A percentile compares a stretch with the other conserved stretches of the same genome.
Evolutionary conservation across 306 rosid species (phyloP).

Genomic region (Begonia loranthoides): DNA sequence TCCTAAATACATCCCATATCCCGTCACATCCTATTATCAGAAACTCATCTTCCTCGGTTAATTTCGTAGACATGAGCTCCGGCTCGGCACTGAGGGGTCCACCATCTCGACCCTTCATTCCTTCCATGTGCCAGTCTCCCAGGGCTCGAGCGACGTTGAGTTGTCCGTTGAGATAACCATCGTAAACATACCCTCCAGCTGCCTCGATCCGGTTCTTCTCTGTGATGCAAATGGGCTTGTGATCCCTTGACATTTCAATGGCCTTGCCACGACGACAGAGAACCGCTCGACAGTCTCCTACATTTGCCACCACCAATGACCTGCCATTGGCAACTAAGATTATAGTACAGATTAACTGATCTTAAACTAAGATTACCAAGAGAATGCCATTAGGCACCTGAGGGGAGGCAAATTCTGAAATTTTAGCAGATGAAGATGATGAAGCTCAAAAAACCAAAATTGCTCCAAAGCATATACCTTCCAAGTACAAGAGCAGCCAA

Average conservation of each 20-base stretch:
- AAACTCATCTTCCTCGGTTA: slow-evolving; percentile 71
- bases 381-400: too few species aligned
- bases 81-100: slow-evolving; percentile 92
- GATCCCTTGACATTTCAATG: slow-evolving; percentile 87
- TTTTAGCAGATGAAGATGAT: too few species aligned
- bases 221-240: slow-evolving; percentile 51
- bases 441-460: too few species aligned
- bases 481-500: slow-evolving; percentile 68
- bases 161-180: slow-evolving; percentile 81
- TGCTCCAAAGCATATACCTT: slow-evolving; percentile 18
- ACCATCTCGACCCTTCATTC: slow-evolving; percentile 60
- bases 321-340: slow-evolving; percentile 39
- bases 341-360: background rate
- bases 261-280: slow-evolving; percentile 83
- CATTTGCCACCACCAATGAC: slow-evolving; percentile 76
- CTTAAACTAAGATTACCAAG: too few species aligned
- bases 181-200: slow-evolving; percentile 64
- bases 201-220: slow-evolving; percentile 64
- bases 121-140: slow-evolving; percentile 95
- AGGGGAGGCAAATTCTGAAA: too few species aligned
- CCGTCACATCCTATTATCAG: slow-evolving; percentile 89
- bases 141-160: slow-evolving; percentile 79
- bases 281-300: slow-evolving; percentile 92
- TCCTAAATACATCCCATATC: slow-evolving; percentile 84
- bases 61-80: slow-evolving; percentile 45